Base-by-base conservation (phyloP, 2,329 filamentous ascomycete species). In the Colletotrichum plurivorum region DNA sequence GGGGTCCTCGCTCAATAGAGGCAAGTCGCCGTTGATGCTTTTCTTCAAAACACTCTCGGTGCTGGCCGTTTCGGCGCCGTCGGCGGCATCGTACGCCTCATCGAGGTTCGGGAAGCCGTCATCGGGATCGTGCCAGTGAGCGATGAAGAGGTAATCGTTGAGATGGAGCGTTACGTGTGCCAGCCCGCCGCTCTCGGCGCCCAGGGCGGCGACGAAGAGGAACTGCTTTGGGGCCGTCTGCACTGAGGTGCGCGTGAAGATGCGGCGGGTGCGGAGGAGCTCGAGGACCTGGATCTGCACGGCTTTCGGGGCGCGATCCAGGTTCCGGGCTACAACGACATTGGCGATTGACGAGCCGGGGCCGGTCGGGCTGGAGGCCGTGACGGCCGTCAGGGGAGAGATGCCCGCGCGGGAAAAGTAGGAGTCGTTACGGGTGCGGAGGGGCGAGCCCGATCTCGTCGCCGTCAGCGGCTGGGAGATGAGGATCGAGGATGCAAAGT, bases 91-190 rank as follows among this genome's bases (percentile, higher is more conserved):
- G 25, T 84, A 81, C 20, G 80, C 81, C 43, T 93, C 91, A 69
- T 97, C 93, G 0, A 95, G 79, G 71, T 96, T 93, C 5, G 90
- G 86, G 71, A 94, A 92, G 0, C 92, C 93, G 76, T 95, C 90
- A 1, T 88, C 84, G 0, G 87, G 85, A 66, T 91, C 87, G 75
- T 98, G 94, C 82, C 91, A 93, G 78, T 98, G 95, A 0, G 93
- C 95, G 67, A 98, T 90, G 77, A 94, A 94, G 73, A 98, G 92
- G 72, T 93, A 89, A 68, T 98, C 94, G 74, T 94, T 97, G 79
- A 92, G 77, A 73, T 94, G 87, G 39, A 79, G 80, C 22, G 84
- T 86, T 57, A 91, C 83, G 57, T 82, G 83, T 4, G 84, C 82
- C 51, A 82, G 76, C 45, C 86, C 84, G 2, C 84, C 84, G 48